A percentile compares a stretch with the other conserved stretches of the same genome.
Conservation (phyloP, 2,329 filamentous ascomycete species). For the Penicillium corylophilum region DNA sequence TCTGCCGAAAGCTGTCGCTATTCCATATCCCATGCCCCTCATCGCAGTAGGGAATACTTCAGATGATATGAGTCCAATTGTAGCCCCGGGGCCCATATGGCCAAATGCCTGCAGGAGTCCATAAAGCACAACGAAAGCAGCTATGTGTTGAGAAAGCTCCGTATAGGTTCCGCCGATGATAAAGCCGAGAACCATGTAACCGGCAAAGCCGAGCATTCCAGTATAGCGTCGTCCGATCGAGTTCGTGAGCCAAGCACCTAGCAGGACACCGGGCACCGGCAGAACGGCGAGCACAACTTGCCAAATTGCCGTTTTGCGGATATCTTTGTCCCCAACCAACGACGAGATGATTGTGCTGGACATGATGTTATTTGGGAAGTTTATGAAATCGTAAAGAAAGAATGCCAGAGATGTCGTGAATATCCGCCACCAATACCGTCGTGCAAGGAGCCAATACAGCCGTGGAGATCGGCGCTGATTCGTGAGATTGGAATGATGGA, state of each 20-base stretch:
- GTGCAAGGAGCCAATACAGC: constrained; percentile 26
- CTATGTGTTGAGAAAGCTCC: constrained; percentile 28
- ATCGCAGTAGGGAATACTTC: constrained; percentile 37
- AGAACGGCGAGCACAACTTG: constrained; percentile 35
- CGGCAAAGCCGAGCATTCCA: constrained; percentile 31
- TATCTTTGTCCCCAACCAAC: constrained; percentile 31
- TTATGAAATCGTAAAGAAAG: constrained; percentile 41
- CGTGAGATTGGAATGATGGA: constrained; percentile 35
- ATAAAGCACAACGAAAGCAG: constrained; percentile 37
- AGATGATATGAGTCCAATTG: constrained; percentile 33
- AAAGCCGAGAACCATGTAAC: constrained; percentile 31
- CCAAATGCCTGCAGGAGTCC: constrained; percentile 34
- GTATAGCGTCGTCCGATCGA: constrained; percentile 32
- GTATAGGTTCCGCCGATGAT: constrained; percentile 32
- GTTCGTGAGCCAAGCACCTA: constrained; percentile 36
- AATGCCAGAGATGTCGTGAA: constrained; percentile 35
- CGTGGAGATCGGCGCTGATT: constrained; percentile 22
- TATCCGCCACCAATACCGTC: constrained; percentile 29
- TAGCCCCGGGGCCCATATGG: constrained; percentile 37
- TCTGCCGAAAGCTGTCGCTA: constrained; percentile 35
- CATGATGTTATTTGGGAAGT: constrained; percentile 41
- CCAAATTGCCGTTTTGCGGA: constrained; percentile 36
- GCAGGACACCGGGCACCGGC: constrained; percentile 34
- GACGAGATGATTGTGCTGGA: constrained; percentile 35
- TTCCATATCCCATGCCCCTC: constrained; percentile 33